Conservation (phyloP, 345 rosid species). For the Eucalyptus fibrosa region DNA sequence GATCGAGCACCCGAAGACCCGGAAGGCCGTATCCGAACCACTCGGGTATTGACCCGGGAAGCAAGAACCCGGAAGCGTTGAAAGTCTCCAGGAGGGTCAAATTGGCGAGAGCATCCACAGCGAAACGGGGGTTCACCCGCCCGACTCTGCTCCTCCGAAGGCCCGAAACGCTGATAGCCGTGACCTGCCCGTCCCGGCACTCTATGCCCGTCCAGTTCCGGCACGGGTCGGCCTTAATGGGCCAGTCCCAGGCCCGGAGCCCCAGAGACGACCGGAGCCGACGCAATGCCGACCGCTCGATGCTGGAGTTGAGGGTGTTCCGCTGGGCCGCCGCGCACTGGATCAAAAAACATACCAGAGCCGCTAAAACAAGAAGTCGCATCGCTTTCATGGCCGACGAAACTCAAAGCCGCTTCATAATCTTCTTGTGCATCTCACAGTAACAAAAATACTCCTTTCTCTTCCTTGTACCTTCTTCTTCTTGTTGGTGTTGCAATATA, state of each 20-base stretch:
- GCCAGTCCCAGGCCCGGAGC: constrained; percentile 50
- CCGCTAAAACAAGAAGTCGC: background rate
- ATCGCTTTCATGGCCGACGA: background rate
- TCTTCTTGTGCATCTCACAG: background rate
- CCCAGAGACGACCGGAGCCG: constrained; percentile 59
- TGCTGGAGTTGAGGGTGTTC: constrained; percentile 1
- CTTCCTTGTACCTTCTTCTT: background rate
- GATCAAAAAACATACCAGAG: constrained; percentile 5
- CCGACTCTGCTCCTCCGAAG: constrained; percentile 44
- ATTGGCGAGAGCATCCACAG: constrained; percentile 37
- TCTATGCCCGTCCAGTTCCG: constrained; percentile 35
- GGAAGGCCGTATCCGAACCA: constrained; percentile 35
- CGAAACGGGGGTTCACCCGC: constrained; percentile 31
- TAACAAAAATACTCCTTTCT: background rate
- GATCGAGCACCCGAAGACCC: constrained; percentile 45
- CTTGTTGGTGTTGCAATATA: background rate
- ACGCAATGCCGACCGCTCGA: constrained; percentile 37
- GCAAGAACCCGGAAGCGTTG: constrained; percentile 56
- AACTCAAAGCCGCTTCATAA: background rate
- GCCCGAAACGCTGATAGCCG: constrained; percentile 37
- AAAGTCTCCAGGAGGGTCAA: constrained; percentile 34
- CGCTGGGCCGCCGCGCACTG: constrained; percentile 15
- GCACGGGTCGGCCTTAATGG: constrained; percentile 42
- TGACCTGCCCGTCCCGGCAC: constrained; percentile 34
- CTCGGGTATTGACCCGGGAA: constrained; percentile 51